These are phyloP conservation scores for Barnettozyma salicaria DNA, from an alignment of 805 yeast genomes.

Conservation along the genomic window DNA sequence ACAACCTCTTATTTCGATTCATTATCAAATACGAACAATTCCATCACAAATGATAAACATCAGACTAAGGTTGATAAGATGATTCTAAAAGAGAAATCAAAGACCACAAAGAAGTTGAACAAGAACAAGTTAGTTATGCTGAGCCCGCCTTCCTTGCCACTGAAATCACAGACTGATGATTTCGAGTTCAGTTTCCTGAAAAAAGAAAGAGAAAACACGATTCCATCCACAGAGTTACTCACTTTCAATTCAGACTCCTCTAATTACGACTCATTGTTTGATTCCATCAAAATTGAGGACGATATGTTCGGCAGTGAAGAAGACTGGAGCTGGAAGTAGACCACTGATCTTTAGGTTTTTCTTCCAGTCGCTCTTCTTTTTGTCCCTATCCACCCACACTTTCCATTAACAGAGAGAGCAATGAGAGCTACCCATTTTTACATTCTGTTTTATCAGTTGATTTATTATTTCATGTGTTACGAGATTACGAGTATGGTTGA, in stretches of 20 bases:
- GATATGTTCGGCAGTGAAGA: slow-evolving; percentile 12
- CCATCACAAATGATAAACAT: slow-evolving; percentile 2
- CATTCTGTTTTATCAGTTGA: too few relatives aligned
- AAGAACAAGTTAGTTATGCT: slow-evolving; percentile 1
- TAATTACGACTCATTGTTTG: slow-evolving; percentile 16
- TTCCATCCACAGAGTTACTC: too few relatives aligned
- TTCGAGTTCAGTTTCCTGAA: slow-evolving; percentile 24
- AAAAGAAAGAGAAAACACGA: slow-evolving; percentile 15
- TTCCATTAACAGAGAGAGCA: too few relatives aligned
- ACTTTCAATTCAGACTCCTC: too few relatives aligned
- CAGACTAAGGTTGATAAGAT: slow-evolving; percentile 5
- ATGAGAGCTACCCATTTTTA: too few relatives aligned
- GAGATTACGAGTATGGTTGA: too few relatives aligned
- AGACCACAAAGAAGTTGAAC: background rate
- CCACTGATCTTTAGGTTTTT: background rate
- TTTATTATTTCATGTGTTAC: background rate
- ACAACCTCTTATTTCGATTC: slow-evolving; percentile 22
- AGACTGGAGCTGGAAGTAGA: slow-evolving; percentile 21
- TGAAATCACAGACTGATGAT: slow-evolving; percentile 11
- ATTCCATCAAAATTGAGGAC: slow-evolving; percentile 9
- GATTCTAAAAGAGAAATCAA: slow-evolving; percentile 1
- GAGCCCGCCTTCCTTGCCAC: slow-evolving; percentile 9
- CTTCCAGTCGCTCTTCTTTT: background rate
- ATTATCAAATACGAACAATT: background rate
- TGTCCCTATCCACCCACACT: background rate